A percentile compares a stretch with the other conserved stretches of the same genome.
Conservation (phyloP, 23 red algal species). For the Gracilaria vermiculophylla region DNA sequence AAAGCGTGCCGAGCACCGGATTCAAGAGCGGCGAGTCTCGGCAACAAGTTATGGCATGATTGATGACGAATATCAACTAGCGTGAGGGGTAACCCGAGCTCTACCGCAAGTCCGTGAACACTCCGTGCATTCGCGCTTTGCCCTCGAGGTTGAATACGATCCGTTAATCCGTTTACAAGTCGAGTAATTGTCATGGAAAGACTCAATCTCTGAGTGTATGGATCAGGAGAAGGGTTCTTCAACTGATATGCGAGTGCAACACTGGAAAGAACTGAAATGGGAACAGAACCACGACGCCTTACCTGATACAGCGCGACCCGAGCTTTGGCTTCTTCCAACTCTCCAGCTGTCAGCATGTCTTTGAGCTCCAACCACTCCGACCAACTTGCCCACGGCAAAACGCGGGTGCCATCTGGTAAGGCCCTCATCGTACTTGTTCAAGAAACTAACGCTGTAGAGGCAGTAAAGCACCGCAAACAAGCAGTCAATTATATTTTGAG, state of each 20-base stretch:
- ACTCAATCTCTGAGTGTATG: constrained; percentile 16
- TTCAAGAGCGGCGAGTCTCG: constrained; percentile 30
- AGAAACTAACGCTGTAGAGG: neutral
- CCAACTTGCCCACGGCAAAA: constrained; percentile 63
- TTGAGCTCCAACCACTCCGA: constrained; percentile 52
- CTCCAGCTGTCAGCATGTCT: constrained; percentile 1
- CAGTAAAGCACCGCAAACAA: too few relatives aligned
- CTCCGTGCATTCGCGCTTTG: constrained; percentile 9
- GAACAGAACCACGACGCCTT: constrained; percentile 32
- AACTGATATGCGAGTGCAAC: constrained; percentile 33
- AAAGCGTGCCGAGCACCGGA: constrained; percentile 34
- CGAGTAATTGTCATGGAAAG: constrained; percentile 62
- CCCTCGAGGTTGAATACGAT: constrained; percentile 46
- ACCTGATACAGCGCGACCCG: constrained; percentile 21
- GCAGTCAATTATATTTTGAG: too few relatives aligned
- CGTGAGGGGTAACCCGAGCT: constrained; percentile 24
- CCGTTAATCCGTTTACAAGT: constrained; percentile 62
- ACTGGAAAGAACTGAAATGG: constrained; percentile 27
- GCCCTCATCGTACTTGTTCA: neutral
- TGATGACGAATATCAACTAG: constrained; percentile 69
- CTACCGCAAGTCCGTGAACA: constrained; percentile 22
- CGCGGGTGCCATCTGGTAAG: constrained; percentile 23
- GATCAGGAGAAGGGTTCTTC: constrained; percentile 25
- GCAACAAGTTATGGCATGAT: constrained; percentile 43
- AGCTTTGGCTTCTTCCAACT: neutral